A percentile compares a stretch with the other conserved stretches of the same genome.
Conservation (phyloP, 2,329 filamentous ascomycete species). For the Talaromyces sp. region DNA sequence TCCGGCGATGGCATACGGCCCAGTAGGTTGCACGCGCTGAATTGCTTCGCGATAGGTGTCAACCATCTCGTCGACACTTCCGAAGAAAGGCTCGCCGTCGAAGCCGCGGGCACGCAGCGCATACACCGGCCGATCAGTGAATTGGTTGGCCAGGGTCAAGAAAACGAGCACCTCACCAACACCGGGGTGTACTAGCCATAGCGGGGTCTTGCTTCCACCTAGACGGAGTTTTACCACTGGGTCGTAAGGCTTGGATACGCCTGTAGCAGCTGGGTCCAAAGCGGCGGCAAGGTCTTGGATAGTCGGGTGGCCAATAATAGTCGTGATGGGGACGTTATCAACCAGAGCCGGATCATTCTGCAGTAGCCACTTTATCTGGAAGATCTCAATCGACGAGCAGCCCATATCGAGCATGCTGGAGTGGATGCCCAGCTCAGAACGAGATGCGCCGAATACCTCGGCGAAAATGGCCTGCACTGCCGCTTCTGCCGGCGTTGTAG, state of each 20-base stretch:
- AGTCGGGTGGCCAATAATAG: too few species aligned
- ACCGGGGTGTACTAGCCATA: slow-evolving; percentile 36
- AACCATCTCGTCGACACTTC: slow-evolving; percentile 36
- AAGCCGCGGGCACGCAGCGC: slow-evolving; percentile 45
- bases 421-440: too few species aligned
- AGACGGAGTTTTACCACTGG: slow-evolving; percentile 27
- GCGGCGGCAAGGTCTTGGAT: too few species aligned
- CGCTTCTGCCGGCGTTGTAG: too few species aligned
- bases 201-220: slow-evolving; percentile 22
- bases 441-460: too few species aligned
- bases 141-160: slow-evolving; percentile 24
- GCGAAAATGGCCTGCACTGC: too few species aligned
- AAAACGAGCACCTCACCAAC: slow-evolving; percentile 38
- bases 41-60: slow-evolving; percentile 40
- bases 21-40: slow-evolving; percentile 40
- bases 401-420: too few species aligned
- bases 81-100: slow-evolving; percentile 34
- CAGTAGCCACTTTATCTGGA: too few species aligned
- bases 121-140: slow-evolving; percentile 44
- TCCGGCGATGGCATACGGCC: slow-evolving; percentile 51
- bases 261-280: background rate
- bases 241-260: slow-evolving; percentile 18
- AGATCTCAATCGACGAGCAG: too few species aligned
- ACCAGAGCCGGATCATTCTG: too few species aligned
- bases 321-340: too few species aligned